Percentiles rank a stretch among this genome's conserved stretches.
phyloP scores from a whole-genome alignment of 306 rosid species.

The Alnus glutinosa region DNA sequence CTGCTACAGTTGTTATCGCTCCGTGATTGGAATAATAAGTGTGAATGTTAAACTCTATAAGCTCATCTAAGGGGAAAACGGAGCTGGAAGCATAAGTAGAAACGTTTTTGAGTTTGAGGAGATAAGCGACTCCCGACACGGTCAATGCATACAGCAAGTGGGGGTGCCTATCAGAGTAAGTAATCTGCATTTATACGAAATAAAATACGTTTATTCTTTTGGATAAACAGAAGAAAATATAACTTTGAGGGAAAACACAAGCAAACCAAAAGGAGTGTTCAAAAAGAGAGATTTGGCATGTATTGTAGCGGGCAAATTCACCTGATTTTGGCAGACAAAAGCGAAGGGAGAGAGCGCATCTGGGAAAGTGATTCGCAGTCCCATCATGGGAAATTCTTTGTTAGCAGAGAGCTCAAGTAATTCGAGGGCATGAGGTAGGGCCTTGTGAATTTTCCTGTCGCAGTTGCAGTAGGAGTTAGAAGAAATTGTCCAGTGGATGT shows the following conservation, averaged over 20 bases:
- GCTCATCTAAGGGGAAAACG: constrained; percentile 48
- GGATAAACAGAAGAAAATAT: background rate
- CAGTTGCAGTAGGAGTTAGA: background rate
- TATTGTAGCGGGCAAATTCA: constrained; percentile 12
- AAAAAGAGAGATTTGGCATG: background rate
- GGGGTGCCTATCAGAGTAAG: constrained; percentile 46
- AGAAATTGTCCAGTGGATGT: constrained; percentile 6
- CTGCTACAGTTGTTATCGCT: constrained; percentile 56
- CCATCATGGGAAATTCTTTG: constrained; percentile 59
- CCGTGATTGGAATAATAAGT: constrained; percentile 35
- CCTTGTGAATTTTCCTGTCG: constrained; percentile 78
- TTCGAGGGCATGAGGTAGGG: constrained; percentile 59
- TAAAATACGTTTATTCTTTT: background rate
- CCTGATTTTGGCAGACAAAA: constrained; percentile 69
- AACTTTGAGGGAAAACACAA: background rate
- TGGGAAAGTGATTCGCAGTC: constrained; percentile 71
- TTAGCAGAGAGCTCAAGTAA: constrained; percentile 63
- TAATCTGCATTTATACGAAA: constrained; percentile 47
- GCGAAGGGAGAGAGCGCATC: constrained; percentile 64
- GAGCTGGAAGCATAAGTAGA: constrained; percentile 52
- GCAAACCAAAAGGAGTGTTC: background rate
- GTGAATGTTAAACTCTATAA: constrained; percentile 50
- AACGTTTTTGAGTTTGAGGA: constrained; percentile 55
- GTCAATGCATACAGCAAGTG: constrained; percentile 71
- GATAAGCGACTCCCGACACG: constrained; percentile 66